Evolutionary conservation across 2,329 filamentous ascomycete species (phyloP), one percentile per base, ranked within the genome.

Genomic region (Aspergillus brunneoviolaceus): DNA sequence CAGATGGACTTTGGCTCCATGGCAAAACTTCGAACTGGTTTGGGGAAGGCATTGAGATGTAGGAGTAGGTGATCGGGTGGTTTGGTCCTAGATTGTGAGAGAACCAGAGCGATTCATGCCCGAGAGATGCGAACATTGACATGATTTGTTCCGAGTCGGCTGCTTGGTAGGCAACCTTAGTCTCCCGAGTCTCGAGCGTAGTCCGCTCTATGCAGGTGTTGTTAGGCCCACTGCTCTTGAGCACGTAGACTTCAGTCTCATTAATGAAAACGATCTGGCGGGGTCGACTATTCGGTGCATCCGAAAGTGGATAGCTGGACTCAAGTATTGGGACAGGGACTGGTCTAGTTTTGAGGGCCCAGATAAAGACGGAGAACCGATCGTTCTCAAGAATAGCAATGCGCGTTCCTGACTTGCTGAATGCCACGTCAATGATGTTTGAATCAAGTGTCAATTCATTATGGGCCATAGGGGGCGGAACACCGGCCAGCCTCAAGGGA

Each of bases 381-480:
- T 78, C 72, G 29, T 84, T 81, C 67, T 92, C 90, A 21, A 97
- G 79, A 9, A 96, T 84, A 3, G 87, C 91, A 70, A 98, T 82
- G 7, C 81, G 80, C 1, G 82, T 82, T 52, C 89, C 87, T 51
- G 83, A 82, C 14, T 80, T 81, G 53, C 86, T 89, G 65, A 97
- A 87, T 0, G 89, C 86, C 55, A 95, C 86, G 76, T 97, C 92
- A 19, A 91, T 78, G 2, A 87, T 83, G 56, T 88, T 87, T 0
- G 82, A 82, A 14, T 84, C 79, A 29, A 89, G 76, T 12, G 79
- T 69, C 19, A 97, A 69, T 59, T 96, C 90, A 65, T 89, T 89
- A 63, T 94, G 82, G 16, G 92, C 87, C 92, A 98, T 97, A 0
- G 95, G 95, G 29, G 95, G 95, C 25, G 95, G 95, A 3, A 97